These are phyloP conservation scores for Fusarium cicatricum DNA, from an alignment of 2,329 filamentous ascomycete species.

Conservation along the genomic window DNA sequence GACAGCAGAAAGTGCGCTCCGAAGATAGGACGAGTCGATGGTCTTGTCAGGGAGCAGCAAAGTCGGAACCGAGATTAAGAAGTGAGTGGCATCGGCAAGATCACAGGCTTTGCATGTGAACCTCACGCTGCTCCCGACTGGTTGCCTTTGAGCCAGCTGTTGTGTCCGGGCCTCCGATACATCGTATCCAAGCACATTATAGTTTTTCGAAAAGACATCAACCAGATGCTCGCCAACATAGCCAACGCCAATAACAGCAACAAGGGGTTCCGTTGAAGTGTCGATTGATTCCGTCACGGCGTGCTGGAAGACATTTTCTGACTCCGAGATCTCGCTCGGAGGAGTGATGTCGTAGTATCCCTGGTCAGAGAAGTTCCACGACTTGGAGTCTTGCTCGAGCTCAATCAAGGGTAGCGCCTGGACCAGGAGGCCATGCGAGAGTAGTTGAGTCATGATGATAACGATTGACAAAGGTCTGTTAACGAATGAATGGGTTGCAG, in stretches of 20 bases:
- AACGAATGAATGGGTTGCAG: constrained; percentile 33
- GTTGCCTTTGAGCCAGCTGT: constrained; percentile 44
- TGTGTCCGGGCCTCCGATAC: constrained; percentile 52
- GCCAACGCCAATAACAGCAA: constrained; percentile 61
- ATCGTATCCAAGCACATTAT: constrained; percentile 58
- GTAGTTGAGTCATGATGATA: constrained; percentile 39
- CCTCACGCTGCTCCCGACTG: constrained; percentile 40
- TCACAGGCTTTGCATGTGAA: constrained; percentile 51
- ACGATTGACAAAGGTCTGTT: constrained; percentile 1
- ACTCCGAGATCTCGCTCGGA: constrained; percentile 44
- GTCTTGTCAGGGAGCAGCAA: constrained; percentile 56
- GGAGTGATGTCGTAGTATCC: constrained; percentile 48
- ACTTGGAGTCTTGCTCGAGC: constrained; percentile 28
- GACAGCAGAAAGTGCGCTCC: constrained; percentile 54
- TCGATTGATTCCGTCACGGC: constrained; percentile 16
- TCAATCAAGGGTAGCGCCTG: constrained; percentile 36
- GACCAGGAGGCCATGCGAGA: constrained; percentile 33
- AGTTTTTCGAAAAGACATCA: constrained; percentile 51
- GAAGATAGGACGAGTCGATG: constrained; percentile 57
- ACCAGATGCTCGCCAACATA: constrained; percentile 62
- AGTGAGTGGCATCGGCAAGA: constrained; percentile 56
- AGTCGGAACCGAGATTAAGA: constrained; percentile 63
- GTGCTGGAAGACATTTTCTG: constrained; percentile 27
- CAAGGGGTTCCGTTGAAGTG: constrained; percentile 42
- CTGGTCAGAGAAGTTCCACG: constrained; percentile 36